phyloP scores from a whole-genome alignment of 345 rosid genomes.

The Cardamine resedifolia region DNA sequence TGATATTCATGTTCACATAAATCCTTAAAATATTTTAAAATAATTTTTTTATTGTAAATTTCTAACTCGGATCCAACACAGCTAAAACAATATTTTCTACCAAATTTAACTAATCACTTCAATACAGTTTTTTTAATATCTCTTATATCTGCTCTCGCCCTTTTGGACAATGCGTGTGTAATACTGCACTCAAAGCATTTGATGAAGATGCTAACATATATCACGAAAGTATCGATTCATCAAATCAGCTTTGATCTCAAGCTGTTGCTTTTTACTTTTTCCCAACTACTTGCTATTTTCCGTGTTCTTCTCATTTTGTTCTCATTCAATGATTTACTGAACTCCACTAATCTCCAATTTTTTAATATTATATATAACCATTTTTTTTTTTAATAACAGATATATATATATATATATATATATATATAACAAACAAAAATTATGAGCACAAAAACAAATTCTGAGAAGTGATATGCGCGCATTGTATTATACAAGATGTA shows the following conservation, averaged over 20 bases:
- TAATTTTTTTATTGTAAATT: background rate
- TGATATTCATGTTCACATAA: background rate
- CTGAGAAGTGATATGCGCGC: background rate
- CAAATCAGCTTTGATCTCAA: constrained; percentile 40
- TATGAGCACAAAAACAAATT: background rate
- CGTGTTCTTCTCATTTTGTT: background rate
- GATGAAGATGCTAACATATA: constrained; percentile 20
- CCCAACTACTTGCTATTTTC: constrained; percentile 7
- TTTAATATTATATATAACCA: background rate
- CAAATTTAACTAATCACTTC: background rate
- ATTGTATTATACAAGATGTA: background rate
- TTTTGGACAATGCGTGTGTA: constrained; percentile 22
- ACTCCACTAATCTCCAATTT: background rate
- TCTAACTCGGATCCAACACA: background rate
- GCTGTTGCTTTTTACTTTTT: constrained; percentile 28
- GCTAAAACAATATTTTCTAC: background rate
- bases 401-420: too few species aligned
- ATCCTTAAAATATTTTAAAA: background rate
- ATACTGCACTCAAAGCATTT: constrained; percentile 9
- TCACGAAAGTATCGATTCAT: constrained; percentile 27
- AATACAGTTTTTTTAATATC: background rate
- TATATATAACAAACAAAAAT: background rate
- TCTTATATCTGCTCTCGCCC: background rate
- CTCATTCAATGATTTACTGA: background rate
- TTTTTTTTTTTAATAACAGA: background rate